These are phyloP conservation scores for Colletotrichum sansevieriae DNA, from an alignment of 2,329 filamentous ascomycete species.

Conservation along the genomic window DNA sequence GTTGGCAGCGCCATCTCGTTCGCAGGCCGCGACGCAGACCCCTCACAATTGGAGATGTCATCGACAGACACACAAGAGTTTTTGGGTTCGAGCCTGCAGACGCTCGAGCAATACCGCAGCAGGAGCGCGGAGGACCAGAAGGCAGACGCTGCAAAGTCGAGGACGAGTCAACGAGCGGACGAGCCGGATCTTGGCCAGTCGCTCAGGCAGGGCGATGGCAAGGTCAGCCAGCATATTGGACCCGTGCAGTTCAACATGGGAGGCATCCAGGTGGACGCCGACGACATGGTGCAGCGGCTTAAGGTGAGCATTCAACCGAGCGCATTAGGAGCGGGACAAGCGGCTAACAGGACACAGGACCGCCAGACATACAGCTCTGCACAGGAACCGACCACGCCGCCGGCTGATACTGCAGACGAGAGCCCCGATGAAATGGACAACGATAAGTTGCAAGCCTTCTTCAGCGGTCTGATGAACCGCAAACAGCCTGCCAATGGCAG, in stretches of 20 bases:
- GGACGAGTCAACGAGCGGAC: constrained; percentile 42
- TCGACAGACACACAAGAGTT: constrained; percentile 84
- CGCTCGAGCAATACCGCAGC: constrained; percentile 75
- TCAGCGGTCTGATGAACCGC: constrained; percentile 70
- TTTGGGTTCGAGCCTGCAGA: constrained; percentile 78
- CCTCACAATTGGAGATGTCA: constrained; percentile 69
- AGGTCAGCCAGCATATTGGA: constrained; percentile 84
- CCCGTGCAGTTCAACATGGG: constrained; percentile 99
- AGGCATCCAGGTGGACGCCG: constrained; percentile 94
- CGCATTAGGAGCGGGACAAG: neutral
- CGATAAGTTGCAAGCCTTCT: constrained; percentile 71
- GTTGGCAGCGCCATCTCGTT: constrained; percentile 65
- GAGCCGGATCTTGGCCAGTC: constrained; percentile 44
- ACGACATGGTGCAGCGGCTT: constrained; percentile 89
- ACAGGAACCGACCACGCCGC: constrained; percentile 57
- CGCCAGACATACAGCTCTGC: constrained; percentile 67
- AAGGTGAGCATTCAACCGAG: constrained; percentile 68
- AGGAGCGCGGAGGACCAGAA: constrained; percentile 61
- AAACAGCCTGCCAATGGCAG: constrained; percentile 48
- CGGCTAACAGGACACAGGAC: constrained; percentile 58
- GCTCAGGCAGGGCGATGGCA: constrained; percentile 52
- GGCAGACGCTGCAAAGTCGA: constrained; percentile 44
- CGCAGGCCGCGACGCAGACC: constrained; percentile 61
- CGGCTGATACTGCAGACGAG: constrained; percentile 51
- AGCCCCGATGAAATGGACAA: constrained; percentile 62